A percentile compares a stretch with the other conserved stretches of the same genome.
Evolutionary conservation across 129 eudicot genomes (phyloP).

Genomic region (Arctium minus): DNA sequence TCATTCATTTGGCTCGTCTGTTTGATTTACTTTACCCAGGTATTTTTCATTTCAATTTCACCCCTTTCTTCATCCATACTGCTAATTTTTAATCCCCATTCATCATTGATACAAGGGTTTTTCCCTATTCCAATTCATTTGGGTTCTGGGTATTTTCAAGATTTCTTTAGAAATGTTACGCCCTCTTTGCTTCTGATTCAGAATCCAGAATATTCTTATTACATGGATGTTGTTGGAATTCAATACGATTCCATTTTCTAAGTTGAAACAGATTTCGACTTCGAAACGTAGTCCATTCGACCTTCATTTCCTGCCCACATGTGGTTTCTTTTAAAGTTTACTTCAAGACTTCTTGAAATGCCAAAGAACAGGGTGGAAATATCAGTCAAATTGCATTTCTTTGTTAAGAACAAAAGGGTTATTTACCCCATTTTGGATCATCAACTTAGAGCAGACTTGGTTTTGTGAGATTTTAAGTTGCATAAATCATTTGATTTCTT

Average conservation of each 20-base stretch:
- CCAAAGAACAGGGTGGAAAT: neutral
- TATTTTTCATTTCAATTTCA: neutral
- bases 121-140: neutral
- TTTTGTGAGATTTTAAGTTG: neutral
- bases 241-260: neutral
- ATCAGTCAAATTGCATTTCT: neutral
- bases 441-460: neutral
- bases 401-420: neutral
- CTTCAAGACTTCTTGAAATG: neutral
- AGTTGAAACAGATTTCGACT: neutral
- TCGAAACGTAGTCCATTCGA: neutral
- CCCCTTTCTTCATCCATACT: neutral
- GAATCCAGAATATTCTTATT: neutral
- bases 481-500: neutral
- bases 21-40: slow-evolving; percentile 95
- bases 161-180: neutral
- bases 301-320: neutral
- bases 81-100: neutral
- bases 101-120: neutral
- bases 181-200: neutral
- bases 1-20: slow-evolving; percentile 91
- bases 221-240: neutral
- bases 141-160: neutral
- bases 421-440: neutral
- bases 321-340: neutral